phyloP scores from a whole-genome alignment of 331 rosid species.

The Dryas integrifolia region DNA sequence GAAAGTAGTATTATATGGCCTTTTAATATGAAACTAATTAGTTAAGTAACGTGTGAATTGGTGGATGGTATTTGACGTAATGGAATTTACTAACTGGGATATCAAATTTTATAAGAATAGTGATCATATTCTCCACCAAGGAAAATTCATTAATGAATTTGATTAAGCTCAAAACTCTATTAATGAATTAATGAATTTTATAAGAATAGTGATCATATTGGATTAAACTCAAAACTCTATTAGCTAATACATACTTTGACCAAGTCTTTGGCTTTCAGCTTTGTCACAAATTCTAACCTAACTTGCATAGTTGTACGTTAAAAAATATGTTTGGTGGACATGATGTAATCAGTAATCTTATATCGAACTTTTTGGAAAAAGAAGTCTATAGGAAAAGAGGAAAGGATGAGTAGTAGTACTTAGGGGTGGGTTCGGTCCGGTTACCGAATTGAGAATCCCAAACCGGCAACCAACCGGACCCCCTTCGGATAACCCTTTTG shows the following conservation, averaged over 20 bases:
- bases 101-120: not conserved
- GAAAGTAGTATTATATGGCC: too few species aligned
- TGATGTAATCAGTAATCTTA: not conserved
- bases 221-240: not conserved
- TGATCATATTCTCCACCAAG: not conserved
- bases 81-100: not conserved
- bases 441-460: too few species aligned
- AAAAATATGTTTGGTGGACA: not conserved
- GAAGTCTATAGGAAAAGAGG: not conserved
- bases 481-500: too few species aligned
- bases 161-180: not conserved
- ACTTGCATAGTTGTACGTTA: not conserved
- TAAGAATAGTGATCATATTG: not conserved
- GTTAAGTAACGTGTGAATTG: not conserved
- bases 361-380: not conserved
- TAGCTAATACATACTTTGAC: not conserved
- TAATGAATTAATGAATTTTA: too few species aligned
- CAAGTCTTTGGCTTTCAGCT: not conserved
- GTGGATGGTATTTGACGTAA: not conserved
- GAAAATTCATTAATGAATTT: too few species aligned
- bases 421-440: too few species aligned
- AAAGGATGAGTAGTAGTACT: not conserved
- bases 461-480: too few species aligned
- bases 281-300: not conserved
- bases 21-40: too few species aligned